phyloP scores from a whole-genome alignment of 2,329 filamentous ascomycete species.

The Aspergillus awamori region DNA sequence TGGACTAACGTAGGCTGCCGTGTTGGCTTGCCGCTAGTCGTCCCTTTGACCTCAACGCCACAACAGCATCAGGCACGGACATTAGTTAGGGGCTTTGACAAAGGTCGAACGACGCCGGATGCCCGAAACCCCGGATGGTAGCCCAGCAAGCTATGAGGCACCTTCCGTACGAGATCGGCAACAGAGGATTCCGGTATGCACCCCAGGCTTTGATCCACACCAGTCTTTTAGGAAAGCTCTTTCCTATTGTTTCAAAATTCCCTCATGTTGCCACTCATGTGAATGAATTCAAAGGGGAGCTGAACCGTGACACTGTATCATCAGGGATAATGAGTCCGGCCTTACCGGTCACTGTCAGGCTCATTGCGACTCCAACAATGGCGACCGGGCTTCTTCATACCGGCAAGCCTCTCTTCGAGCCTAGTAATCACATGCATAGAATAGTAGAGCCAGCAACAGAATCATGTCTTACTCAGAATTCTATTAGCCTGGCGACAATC shows the following conservation, averaged over 20 bases:
- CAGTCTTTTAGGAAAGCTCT: too few relatives aligned
- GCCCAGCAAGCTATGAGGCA: background rate
- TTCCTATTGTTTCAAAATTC: too few relatives aligned
- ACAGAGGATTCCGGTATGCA: background rate
- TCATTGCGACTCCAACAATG: too few relatives aligned
- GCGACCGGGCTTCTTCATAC: too few relatives aligned
- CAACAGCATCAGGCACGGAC: background rate
- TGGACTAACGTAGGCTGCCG: too few relatives aligned
- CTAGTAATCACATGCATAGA: too few relatives aligned
- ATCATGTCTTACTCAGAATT: background rate
- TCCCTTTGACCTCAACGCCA: background rate
- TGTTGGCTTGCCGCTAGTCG: background rate
- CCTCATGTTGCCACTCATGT: too few relatives aligned
- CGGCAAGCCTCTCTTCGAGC: too few relatives aligned
- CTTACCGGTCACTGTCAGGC: too few relatives aligned
- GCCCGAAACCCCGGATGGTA: background rate
- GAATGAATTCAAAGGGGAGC: too few relatives aligned
- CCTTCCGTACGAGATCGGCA: background rate
- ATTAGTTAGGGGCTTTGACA: background rate
- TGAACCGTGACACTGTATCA: too few relatives aligned
- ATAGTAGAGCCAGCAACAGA: background rate
- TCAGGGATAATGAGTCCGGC: too few relatives aligned
- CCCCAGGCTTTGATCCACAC: background rate
- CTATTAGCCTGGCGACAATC: background rate
- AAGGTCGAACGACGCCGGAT: slow-evolving; percentile 9